Conservation (phyloP, 148 eudicot genomes). For the Camellia lanceoleosa region DNA sequence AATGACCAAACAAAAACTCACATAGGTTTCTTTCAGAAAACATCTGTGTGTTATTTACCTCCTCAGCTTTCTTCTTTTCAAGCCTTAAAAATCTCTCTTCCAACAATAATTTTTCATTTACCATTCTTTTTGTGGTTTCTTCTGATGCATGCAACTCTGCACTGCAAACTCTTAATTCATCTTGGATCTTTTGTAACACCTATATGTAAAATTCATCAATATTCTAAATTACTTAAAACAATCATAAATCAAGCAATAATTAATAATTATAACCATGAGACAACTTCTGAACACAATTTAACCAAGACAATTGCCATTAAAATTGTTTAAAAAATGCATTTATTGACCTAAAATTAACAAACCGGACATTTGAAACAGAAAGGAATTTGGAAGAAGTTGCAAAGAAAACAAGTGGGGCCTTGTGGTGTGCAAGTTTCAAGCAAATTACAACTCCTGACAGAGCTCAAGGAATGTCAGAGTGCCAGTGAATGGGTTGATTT, state of each 20-base stretch:
- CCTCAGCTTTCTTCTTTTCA: constrained; percentile 56
- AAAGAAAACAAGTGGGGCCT: neutral
- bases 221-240: neutral
- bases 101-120: constrained; percentile 54
- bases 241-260: neutral
- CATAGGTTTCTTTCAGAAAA: neutral
- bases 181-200: constrained; percentile 67
- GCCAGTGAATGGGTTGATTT: neutral
- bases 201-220: constrained; percentile 18
- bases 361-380: neutral
- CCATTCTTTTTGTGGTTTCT: constrained; percentile 62
- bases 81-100: constrained; percentile 63
- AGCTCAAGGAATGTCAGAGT: constrained; percentile 1
- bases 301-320: neutral
- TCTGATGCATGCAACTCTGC: constrained; percentile 70
- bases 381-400: neutral
- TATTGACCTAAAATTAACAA: neutral
- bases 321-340: neutral
- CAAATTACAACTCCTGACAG: neutral
- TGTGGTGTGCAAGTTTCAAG: neutral
- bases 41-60: constrained; percentile 34
- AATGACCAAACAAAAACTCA: neutral
- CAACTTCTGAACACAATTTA: neutral
- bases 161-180: constrained; percentile 60
- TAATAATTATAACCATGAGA: neutral